Conservation (phyloP, 225 moss, liverwort and hornwort genomes). For the Marchantia paleacea region DNA sequence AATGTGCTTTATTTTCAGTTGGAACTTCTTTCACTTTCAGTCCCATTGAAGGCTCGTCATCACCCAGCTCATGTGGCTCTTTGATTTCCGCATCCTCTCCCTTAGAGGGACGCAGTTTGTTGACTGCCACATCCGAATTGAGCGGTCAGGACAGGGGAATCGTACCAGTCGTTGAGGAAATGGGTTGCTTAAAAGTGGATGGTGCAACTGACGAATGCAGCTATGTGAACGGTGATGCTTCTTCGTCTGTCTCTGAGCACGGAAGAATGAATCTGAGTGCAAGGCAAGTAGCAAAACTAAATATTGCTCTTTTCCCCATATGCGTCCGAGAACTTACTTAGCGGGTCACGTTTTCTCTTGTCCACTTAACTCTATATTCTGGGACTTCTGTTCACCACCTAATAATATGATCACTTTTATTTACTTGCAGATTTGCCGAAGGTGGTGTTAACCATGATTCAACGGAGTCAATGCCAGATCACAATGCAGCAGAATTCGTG, state of each 20-base stretch:
- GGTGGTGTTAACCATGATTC: not conserved
- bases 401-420: not conserved
- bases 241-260: slow-evolving; percentile 1
- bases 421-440: slow-evolving; percentile 23
- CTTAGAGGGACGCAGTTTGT: slow-evolving; percentile 16
- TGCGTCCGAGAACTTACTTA: too few species aligned
- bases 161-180: not conserved
- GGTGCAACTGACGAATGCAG: not conserved
- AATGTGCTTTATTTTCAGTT: slow-evolving; percentile 26
- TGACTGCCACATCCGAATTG: slow-evolving; percentile 4
- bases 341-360: not conserved
- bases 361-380: not conserved
- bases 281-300: not conserved
- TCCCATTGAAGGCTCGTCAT: slow-evolving; percentile 28
- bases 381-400: not conserved
- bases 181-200: not conserved
- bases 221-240: slow-evolving; percentile 6
- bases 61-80: slow-evolving; percentile 26
- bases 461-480: not conserved
- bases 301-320: not conserved
- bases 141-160: not conserved
- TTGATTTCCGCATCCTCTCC: slow-evolving; percentile 31
- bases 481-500: not conserved
- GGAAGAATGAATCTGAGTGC: not conserved
- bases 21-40: slow-evolving; percentile 36